These are phyloP conservation scores for Penicillium sp. DNA, from an alignment of 2,329 filamentous ascomycete genomes.

Conservation along the genomic window DNA sequence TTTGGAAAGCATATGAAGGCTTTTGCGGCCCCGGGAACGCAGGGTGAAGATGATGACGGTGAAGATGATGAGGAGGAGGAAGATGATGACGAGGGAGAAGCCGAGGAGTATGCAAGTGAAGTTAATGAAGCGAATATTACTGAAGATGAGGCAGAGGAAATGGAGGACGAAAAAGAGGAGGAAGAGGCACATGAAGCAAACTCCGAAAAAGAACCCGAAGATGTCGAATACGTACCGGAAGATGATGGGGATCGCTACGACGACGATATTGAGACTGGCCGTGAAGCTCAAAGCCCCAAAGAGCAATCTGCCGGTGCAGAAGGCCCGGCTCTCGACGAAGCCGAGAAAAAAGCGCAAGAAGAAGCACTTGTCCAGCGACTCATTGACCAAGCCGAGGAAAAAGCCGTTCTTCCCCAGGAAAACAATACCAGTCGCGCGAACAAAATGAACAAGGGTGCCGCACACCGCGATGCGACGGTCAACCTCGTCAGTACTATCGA, in stretches of 20 bases:
- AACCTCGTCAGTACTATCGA: conserved; percentile 42
- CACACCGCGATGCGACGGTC: conserved; percentile 43
- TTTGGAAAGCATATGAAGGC: conserved; percentile 49
- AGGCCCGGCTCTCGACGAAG: conserved; percentile 47
- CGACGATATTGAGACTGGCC: conserved; percentile 2
- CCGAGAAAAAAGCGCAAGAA: conserved; percentile 53
- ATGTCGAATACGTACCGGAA: conserved; percentile 17
- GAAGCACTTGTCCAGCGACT: conserved; percentile 45
- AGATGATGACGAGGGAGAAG: conserved; percentile 21
- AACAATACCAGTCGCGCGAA: conserved; percentile 43
- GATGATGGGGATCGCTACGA: background rate
- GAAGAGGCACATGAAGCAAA: conserved; percentile 6
- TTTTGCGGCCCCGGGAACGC: conserved; percentile 57
- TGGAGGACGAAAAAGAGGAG: conserved; percentile 7
- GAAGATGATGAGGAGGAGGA: conserved; percentile 30
- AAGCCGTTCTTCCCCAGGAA: conserved; percentile 42
- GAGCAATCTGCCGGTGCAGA: background rate
- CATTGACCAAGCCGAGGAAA: conserved; percentile 48
- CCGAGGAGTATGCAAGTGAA: conserved; percentile 24
- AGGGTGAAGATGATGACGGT: conserved; percentile 24
- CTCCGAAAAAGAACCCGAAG: conserved; percentile 9
- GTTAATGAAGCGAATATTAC: conserved; percentile 17
- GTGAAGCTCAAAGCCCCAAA: background rate
- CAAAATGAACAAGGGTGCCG: conserved; percentile 42
- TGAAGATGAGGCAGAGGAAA: conserved; percentile 12